Base-by-base conservation (phyloP, 2,329 filamentous ascomycete genomes). In the Talaromyces atroroseus region DNA sequence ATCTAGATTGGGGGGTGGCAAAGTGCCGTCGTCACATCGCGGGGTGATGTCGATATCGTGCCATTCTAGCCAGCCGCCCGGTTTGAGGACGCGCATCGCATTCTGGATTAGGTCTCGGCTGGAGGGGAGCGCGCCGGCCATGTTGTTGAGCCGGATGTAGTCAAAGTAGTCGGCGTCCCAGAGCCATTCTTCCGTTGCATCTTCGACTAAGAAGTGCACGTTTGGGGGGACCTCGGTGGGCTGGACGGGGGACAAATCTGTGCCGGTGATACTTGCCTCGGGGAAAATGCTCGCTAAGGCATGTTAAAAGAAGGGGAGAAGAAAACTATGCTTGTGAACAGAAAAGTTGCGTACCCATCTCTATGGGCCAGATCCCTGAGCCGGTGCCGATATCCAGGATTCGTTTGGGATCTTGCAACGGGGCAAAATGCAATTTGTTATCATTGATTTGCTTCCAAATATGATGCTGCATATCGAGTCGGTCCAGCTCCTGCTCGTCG, bases 121-220 rank as follows among this genome's bases (percentile, higher is more conserved):
- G 61, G 84, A 78, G 1, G 74, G 68, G 60, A 86, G 79, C 49
- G 78, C 77, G 20, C 84, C 85, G 2, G 76, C 74, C 70, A 88
- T 76, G 62, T 82, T 74, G 46, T 81, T 77, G 2, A 81, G 77
- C 68, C 86, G 84, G 57, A 87, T 78, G 58, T 80, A 80, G 68
- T 86, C 83, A 63, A 85, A 78, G 61, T 76, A 64, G 55, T 76
- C 63, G 0, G 72, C 63, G 5, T 76, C 72, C 71, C 82, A 66
- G 71, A 81, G 72, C 82, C 83, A 85, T 55, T 87, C 80, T 64
- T 84, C 82, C 3, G 80, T 78, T 65, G 78, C 78, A 64, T 91
- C 87, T 65, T 90, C 87, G 47, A 92, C 80, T 59, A 84, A 83
- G 62, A 92, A 92, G 60, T 84, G 82, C 14, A 90, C 85, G 60